Percentiles rank a stretch among this genome's conserved stretches.
Evolutionary conservation across 2,329 filamentous ascomycete genomes (phyloP).

Genomic region (Fusarium redolens): DNA sequence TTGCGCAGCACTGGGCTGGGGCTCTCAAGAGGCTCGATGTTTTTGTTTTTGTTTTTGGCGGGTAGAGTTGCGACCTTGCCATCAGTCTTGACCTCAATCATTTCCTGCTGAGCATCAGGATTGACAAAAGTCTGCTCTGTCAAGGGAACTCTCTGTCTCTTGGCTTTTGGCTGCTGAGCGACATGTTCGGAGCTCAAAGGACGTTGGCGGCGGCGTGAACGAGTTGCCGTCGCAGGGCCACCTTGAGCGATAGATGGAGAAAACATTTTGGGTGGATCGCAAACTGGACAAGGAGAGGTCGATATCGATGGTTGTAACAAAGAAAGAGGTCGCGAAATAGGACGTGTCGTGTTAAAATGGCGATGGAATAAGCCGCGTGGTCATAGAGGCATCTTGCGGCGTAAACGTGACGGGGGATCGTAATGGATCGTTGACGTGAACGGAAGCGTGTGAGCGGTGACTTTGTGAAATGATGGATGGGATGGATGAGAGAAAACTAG

Average conservation of each 20-base stretch:
- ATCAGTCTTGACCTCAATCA: conserved; percentile 66
- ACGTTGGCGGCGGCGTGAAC: conserved; percentile 71
- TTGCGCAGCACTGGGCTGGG: conserved; percentile 54
- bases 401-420: conserved; percentile 30
- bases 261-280: conserved; percentile 64
- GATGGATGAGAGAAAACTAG: conserved; percentile 37
- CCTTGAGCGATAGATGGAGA: conserved; percentile 64
- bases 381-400: conserved; percentile 46
- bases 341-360: conserved; percentile 31
- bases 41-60: conserved; percentile 60
- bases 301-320: conserved; percentile 25
- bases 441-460: conserved; percentile 36
- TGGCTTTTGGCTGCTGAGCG: conserved; percentile 69
- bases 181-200: conserved; percentile 67
- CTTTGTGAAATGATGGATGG: conserved; percentile 34
- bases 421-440: conserved; percentile 36
- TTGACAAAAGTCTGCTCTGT: conserved; percentile 68
- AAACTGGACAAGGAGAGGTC: conserved; percentile 22
- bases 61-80: conserved; percentile 61
- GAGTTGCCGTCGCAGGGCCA: conserved; percentile 66
- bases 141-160: conserved; percentile 69
- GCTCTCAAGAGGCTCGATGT: conserved; percentile 60
- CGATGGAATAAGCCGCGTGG: conserved; percentile 40
- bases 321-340: conserved; percentile 21
- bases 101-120: conserved; percentile 63